Conservation (phyloP, 2,329 filamentous ascomycete species). For the Phialemonium atrogriseum region DNA sequence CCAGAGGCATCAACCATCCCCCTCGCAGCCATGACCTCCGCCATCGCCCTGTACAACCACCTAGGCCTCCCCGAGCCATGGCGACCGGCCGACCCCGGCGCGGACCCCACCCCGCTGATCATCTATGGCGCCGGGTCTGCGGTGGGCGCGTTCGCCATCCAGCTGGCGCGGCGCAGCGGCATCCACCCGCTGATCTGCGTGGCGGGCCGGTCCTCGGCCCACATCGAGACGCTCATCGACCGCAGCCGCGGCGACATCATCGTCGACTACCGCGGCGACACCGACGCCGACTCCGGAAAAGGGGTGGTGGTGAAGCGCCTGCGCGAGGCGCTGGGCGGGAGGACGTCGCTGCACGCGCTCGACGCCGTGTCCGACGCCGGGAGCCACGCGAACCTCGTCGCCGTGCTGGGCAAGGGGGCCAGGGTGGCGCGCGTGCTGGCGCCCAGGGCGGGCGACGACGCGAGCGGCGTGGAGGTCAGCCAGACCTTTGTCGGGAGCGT, state of each 20-base stretch:
- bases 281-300: too few species aligned
- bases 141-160: conserved; percentile 50
- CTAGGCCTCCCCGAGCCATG: conserved; percentile 30
- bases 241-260: conserved; percentile 45
- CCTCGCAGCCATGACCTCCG: conserved; percentile 33
- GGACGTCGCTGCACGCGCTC: conserved; percentile 40
- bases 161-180: conserved; percentile 44
- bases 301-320: conserved; percentile 38
- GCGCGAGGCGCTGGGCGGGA: conserved; percentile 29
- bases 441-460: conserved; percentile 16
- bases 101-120: conserved; percentile 23
- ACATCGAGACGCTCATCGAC: conserved; percentile 45
- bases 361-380: conserved; percentile 50
- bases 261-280: conserved; percentile 52
- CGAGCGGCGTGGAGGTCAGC: conserved; percentile 12
- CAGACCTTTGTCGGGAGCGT: conserved; percentile 20
- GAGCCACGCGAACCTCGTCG: conserved; percentile 33
- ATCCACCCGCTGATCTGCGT: conserved; percentile 56
- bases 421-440: conserved; percentile 30
- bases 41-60: conserved; percentile 26
- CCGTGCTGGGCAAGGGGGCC: conserved; percentile 30
- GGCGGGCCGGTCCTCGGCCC: conserved; percentile 41
- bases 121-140: conserved; percentile 48
- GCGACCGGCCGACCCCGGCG: conserved; percentile 14
- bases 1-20: conserved; percentile 32